phyloP scores from a whole-genome alignment of 768 basidiomycete species.

The Leccinum subgranulosum region DNA sequence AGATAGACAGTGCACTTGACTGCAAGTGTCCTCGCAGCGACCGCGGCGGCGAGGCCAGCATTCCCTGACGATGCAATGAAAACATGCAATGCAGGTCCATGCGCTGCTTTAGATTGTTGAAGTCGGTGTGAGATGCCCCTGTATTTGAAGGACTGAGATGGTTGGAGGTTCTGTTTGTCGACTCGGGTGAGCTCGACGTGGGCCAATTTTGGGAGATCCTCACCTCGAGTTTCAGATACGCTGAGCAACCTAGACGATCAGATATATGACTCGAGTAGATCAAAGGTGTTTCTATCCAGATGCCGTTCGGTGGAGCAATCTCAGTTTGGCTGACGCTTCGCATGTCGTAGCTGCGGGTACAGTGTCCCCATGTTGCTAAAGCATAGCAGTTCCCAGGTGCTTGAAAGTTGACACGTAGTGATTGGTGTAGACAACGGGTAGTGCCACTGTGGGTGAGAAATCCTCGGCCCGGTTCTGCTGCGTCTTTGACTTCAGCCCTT shows the following conservation, averaged over 20 bases:
- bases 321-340: background rate
- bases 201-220: slow-evolving; percentile 6
- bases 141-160: slow-evolving; percentile 74
- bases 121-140: slow-evolving; percentile 66
- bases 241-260: slow-evolving; percentile 44
- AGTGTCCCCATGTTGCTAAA: background rate
- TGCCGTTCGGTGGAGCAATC: slow-evolving; percentile 7
- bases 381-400: background rate
- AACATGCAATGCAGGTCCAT: slow-evolving; percentile 56
- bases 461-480: background rate
- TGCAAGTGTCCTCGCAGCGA: slow-evolving; percentile 51
- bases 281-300: slow-evolving; percentile 67
- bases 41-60: slow-evolving; percentile 71
- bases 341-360: slow-evolving; percentile 6
- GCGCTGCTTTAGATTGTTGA: slow-evolving; percentile 44
- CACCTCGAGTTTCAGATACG: slow-evolving; percentile 75
- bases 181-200: background rate
- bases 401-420: no score
- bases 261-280: slow-evolving; percentile 61
- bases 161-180: slow-evolving; percentile 61
- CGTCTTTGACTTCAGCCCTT: background rate
- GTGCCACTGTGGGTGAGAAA: background rate
- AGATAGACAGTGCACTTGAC: slow-evolving; percentile 68
- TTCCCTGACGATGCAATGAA: slow-evolving; percentile 79
- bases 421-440: no score